Percentiles rank a stretch among this genome's conserved stretches.
Conservation (phyloP, 2,329 filamentous ascomycete genomes). For the Fusarium keratoplasticum region DNA sequence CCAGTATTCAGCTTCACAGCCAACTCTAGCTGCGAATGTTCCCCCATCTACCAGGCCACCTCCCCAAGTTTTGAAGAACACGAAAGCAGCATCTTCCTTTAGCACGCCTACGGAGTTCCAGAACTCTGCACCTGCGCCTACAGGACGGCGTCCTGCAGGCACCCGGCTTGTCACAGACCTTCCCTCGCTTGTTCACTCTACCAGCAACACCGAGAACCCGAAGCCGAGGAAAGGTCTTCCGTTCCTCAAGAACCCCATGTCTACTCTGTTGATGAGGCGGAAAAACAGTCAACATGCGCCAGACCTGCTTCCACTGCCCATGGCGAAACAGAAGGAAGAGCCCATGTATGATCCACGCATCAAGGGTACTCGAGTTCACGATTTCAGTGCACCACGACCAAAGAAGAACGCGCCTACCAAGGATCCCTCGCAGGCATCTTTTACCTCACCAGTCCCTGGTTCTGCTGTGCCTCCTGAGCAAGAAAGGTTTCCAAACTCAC, state of each 20-base stretch:
- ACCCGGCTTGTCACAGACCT: constrained; percentile 55
- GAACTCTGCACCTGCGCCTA: constrained; percentile 42
- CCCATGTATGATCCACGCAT: constrained; percentile 72
- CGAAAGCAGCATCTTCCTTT: constrained; percentile 54
- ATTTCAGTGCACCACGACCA: constrained; percentile 71
- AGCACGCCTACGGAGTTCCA: constrained; percentile 63
- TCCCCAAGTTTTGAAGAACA: constrained; percentile 42
- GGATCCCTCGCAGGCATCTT: constrained; percentile 20
- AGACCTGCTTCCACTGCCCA: constrained; percentile 56
- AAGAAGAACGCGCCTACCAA: constrained; percentile 46
- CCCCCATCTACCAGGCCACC: constrained; percentile 44
- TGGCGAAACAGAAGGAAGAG: constrained; percentile 55
- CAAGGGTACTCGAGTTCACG: constrained; percentile 72
- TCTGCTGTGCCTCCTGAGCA: constrained; percentile 28
- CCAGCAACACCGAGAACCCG: constrained; percentile 51
- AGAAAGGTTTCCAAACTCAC: constrained; percentile 23
- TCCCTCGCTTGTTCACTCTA: constrained; percentile 45
- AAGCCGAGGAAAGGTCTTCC: constrained; percentile 66
- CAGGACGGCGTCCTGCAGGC: constrained; percentile 58
- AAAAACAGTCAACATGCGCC: constrained; percentile 63
- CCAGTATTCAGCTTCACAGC: constrained; percentile 34
- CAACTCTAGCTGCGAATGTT: constrained; percentile 36
- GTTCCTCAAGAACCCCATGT: constrained; percentile 70
- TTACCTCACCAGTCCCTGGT: constrained; percentile 24
- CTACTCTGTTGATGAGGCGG: constrained; percentile 67